phyloP scores from a whole-genome alignment of 257 asterid genomes.

The Jasminum sambac region DNA sequence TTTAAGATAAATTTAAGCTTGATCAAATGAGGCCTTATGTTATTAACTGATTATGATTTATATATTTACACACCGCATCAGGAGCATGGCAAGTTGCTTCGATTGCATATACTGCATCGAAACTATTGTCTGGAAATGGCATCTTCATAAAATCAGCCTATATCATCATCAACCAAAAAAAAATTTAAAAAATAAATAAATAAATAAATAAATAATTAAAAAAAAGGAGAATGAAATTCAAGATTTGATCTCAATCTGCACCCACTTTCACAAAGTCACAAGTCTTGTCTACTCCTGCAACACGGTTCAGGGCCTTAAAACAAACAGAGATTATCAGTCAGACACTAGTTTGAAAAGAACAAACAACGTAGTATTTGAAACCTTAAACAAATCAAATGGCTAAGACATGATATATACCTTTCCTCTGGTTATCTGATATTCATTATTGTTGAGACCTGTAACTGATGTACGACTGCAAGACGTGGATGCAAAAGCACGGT shows the following conservation, averaged over 20 bases:
- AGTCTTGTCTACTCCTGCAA: slow-evolving; percentile 67
- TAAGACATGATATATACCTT: slow-evolving; percentile 46
- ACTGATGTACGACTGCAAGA: slow-evolving; percentile 77
- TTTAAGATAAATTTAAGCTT: no score
- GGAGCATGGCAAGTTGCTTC: slow-evolving; percentile 99
- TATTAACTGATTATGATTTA: not conserved
- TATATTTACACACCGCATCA: slow-evolving; percentile 62
- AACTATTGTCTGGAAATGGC: slow-evolving; percentile 84
- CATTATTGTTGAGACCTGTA: slow-evolving; percentile 96
- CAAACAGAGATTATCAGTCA: not conserved
- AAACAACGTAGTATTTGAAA: not conserved
- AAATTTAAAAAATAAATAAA: slow-evolving; percentile 21
- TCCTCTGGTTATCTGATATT: slow-evolving; percentile 93
- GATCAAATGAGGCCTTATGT: no score
- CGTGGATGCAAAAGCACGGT: slow-evolving; percentile 19
- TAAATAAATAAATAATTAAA: no score
- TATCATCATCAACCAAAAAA: slow-evolving; percentile 21
- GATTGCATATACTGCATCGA: slow-evolving; percentile 93
- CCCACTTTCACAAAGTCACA: slow-evolving; percentile 90
- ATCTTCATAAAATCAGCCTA: slow-evolving; percentile 99
- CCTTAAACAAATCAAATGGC: not conserved
- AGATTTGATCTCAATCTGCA: slow-evolving; percentile 14
- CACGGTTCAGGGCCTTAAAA: slow-evolving; percentile 69
- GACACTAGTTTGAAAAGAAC: not conserved
- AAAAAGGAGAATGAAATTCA: slow-evolving; percentile 4